Evolutionary conservation across 148 eudicot species (phyloP).

Genomic region (Camellia lanceoleosa): DNA sequence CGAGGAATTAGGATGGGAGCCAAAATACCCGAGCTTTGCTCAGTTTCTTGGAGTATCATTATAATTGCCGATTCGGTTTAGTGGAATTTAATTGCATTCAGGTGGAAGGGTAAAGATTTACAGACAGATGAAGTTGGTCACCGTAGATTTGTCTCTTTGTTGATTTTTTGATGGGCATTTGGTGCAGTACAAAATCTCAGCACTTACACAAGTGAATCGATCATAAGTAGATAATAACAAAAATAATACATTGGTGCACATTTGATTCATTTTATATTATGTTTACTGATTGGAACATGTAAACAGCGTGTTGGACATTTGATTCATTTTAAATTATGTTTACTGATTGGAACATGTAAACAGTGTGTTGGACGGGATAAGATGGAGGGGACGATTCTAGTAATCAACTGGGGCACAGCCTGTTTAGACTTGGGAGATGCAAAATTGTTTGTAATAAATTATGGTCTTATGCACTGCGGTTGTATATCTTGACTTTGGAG

Average conservation of each 20-base stretch:
- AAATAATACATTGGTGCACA: background rate
- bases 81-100: background rate
- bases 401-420: no score
- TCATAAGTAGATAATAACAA: background rate
- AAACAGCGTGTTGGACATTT: background rate
- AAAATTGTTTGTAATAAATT: background rate
- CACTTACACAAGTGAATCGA: background rate
- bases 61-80: constrained; percentile 5
- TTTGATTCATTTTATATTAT: background rate
- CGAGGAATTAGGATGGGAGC: constrained; percentile 69
- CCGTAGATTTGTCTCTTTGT: background rate
- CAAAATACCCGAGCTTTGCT: constrained; percentile 75
- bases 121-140: constrained; percentile 4
- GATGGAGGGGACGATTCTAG: background rate
- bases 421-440: background rate
- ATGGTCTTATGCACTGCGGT: background rate
- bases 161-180: background rate
- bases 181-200: background rate
- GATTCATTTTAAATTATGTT: background rate
- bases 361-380: background rate
- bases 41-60: constrained; percentile 49
- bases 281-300: background rate
- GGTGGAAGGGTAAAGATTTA: background rate
- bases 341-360: background rate
- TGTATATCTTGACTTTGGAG: background rate